Conservation (phyloP, 1,139 yeast species). For the Candida sp. region DNA sequence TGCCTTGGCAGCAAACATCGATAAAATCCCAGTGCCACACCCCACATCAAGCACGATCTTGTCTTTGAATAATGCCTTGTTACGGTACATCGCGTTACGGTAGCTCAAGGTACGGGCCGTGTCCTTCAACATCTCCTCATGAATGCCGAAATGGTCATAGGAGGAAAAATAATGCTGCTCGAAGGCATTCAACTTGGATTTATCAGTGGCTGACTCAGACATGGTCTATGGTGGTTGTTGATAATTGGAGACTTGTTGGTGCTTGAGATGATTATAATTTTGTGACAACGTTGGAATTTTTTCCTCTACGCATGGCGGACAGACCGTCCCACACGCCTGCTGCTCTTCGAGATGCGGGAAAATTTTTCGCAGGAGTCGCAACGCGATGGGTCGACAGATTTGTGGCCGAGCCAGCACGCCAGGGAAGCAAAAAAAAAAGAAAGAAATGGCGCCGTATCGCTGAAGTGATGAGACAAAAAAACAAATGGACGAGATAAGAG, state of each 20-base stretch:
- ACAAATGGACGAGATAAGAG: conserved; percentile 64
- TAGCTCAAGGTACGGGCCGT: conserved; percentile 91
- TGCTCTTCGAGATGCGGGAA: conserved; percentile 1
- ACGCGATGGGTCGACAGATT: conserved; percentile 1
- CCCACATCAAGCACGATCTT: conserved; percentile 98
- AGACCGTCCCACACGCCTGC: neutral
- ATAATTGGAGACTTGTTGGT: too few relatives aligned
- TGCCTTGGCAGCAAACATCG: conserved; percentile 98
- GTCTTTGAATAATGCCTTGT: conserved; percentile 87
- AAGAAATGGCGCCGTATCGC: neutral
- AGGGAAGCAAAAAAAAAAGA: conserved; percentile 1
- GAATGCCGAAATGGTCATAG: conserved; percentile 97
- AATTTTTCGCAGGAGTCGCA: neutral
- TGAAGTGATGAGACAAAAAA: conserved; percentile 18
- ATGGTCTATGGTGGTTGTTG: conserved; percentile 6
- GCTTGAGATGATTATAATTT: neutral
- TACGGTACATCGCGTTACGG: conserved; percentile 91
- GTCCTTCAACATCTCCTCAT: conserved; percentile 99
- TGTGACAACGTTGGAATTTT: neutral
- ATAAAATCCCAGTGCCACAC: conserved; percentile 96
- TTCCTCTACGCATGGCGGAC: neutral
- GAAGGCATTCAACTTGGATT: conserved; percentile 55
- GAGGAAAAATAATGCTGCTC: conserved; percentile 96
- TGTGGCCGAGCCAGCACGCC: neutral
- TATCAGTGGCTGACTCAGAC: conserved; percentile 53